Evolutionary conservation across 805 yeast species (phyloP).

Genomic region (Ogataea zsoltii): DNA sequence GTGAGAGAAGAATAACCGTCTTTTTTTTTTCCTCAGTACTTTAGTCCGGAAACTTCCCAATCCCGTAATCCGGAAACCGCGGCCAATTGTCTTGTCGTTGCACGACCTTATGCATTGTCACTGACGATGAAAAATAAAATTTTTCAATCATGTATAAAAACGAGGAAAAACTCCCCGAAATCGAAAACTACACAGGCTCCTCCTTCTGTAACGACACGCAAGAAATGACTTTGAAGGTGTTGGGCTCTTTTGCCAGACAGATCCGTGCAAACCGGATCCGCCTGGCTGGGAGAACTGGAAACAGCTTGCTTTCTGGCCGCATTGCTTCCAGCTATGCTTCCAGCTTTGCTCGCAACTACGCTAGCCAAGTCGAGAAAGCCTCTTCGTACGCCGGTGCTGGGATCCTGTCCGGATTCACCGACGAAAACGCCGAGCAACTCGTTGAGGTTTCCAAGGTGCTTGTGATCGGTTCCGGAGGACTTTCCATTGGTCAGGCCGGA

Average conservation of each 20-base stretch:
- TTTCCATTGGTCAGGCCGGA: conserved; percentile 97
- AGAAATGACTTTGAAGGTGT: conserved; percentile 5
- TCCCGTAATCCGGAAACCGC: conserved; percentile 34
- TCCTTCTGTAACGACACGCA: not conserved
- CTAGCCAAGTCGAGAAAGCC: conserved; percentile 30
- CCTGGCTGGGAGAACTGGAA: not conserved
- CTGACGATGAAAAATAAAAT: conserved; percentile 7
- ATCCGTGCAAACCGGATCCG: conserved; percentile 7
- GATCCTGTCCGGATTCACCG: conserved; percentile 54
- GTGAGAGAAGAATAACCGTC: no score
- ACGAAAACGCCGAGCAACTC: conserved; percentile 60
- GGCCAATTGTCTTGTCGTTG: conserved; percentile 20
- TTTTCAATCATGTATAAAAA: conserved; percentile 10
- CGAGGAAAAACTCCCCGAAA: not conserved
- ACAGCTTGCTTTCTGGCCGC: not conserved
- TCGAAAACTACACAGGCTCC: not conserved
- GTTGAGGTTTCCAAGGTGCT: conserved; percentile 87
- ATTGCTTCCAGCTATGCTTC: conserved; percentile 5
- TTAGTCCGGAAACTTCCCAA: conserved; percentile 13
- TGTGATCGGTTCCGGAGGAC: conserved; percentile 95
- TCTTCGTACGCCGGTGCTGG: conserved; percentile 62
- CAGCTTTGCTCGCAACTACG: conserved; percentile 19
- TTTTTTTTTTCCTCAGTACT: no score
- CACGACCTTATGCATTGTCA: conserved; percentile 23
- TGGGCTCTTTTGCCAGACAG: conserved; percentile 15